Conservation (phyloP, 2,329 filamentous ascomycete species). For the Aspergillus ochraceoroseus region DNA sequence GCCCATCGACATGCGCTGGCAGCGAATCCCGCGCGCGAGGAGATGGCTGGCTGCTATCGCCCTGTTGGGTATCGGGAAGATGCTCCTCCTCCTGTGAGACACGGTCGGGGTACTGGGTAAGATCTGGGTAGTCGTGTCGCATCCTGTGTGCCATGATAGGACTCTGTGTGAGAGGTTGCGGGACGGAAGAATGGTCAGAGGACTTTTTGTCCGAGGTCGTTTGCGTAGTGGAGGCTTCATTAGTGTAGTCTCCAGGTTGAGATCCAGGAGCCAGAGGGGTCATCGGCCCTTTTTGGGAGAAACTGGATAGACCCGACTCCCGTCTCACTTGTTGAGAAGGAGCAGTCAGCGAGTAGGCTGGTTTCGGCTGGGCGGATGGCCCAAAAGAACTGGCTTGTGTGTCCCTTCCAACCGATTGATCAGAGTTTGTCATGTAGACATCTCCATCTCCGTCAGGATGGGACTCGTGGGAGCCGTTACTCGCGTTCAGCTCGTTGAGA, state of each 20-base stretch:
- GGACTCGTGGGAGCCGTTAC: conserved; percentile 51
- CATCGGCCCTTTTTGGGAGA: conserved; percentile 50
- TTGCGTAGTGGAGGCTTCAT: conserved; percentile 85
- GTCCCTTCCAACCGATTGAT: conserved; percentile 41
- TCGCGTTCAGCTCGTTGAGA: conserved; percentile 40
- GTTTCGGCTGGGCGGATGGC: conserved; percentile 48
- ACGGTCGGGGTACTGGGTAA: conserved; percentile 48
- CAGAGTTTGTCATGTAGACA: conserved; percentile 56
- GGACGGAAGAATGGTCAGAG: conserved; percentile 66
- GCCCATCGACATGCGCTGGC: conserved; percentile 26
- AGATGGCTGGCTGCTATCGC: conserved; percentile 34
- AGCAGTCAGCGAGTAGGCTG: conserved; percentile 44
- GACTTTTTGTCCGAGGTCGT: conserved; percentile 78
- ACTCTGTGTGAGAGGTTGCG: conserved; percentile 64
- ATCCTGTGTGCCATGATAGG: conserved; percentile 41
- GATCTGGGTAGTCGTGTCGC: conserved; percentile 51
- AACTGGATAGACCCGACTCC: conserved; percentile 44
- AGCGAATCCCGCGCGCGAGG: conserved; percentile 26
- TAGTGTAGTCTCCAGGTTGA: conserved; percentile 60
- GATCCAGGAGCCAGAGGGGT: conserved; percentile 57
- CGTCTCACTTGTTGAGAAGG: conserved; percentile 45
- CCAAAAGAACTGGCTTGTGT: conserved; percentile 47
- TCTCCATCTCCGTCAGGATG: conserved; percentile 51
- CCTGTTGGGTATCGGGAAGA: conserved; percentile 61
- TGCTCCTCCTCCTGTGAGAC: conserved; percentile 55